A percentile compares a stretch with the other conserved stretches of the same genome.
These are phyloP conservation scores for Dioscorea cayenensis DNA, from an alignment of 116 monocot species.

Conservation along the genomic window DNA sequence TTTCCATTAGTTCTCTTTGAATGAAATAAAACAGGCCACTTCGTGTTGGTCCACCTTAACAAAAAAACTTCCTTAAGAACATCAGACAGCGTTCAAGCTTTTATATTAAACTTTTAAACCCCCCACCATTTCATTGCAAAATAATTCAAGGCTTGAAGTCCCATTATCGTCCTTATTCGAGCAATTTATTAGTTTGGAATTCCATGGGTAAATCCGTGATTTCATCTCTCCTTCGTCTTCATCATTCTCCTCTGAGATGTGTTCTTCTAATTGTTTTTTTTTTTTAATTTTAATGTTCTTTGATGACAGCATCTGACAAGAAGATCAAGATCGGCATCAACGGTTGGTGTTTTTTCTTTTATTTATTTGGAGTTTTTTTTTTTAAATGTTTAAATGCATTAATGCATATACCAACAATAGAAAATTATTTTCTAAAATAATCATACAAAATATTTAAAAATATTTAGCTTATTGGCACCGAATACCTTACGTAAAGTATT, in stretches of 20 bases:
- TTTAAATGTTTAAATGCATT: background rate
- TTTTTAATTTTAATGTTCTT: no score
- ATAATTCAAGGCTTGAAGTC: background rate
- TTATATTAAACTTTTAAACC: background rate
- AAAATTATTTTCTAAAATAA: no score
- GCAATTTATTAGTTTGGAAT: background rate
- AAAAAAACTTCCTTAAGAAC: background rate
- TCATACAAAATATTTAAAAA: no score
- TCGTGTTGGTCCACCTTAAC: background rate
- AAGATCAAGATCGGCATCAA: conserved; percentile 49
- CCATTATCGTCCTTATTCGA: background rate
- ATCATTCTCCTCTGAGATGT: background rate
- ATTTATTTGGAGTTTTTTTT: background rate
- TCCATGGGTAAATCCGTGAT: background rate
- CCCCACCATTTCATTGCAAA: background rate
- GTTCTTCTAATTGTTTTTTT: background rate
- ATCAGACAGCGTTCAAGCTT: background rate
- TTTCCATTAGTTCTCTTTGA: no score
- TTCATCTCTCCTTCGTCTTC: background rate
- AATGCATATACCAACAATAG: no score
- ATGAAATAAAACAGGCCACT: no score
- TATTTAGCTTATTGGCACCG: no score
- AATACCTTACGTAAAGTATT: no score
- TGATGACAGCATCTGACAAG: background rate
- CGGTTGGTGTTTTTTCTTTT: conserved; percentile 10